These are phyloP conservation scores for Dryadomyces quercus-mongolicae DNA, from an alignment of 2,329 filamentous ascomycete species.

Conservation along the genomic window DNA sequence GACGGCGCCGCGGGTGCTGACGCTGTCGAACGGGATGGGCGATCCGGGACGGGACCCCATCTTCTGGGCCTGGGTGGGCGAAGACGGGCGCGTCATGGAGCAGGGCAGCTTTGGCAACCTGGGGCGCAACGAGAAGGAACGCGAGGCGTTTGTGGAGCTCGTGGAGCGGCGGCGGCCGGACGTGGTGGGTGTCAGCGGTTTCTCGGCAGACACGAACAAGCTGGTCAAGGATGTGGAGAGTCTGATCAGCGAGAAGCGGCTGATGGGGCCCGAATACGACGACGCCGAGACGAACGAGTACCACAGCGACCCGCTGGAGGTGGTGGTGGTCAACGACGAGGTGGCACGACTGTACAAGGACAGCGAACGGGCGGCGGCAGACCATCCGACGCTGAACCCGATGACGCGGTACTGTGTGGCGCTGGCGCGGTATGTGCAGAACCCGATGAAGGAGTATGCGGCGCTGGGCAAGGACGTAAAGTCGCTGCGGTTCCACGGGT, in stretches of 20 bases:
- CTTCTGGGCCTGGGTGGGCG: slow-evolving; percentile 86
- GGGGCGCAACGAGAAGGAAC: slow-evolving; percentile 54
- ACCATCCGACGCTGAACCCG: slow-evolving; percentile 70
- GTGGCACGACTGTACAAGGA: slow-evolving; percentile 94
- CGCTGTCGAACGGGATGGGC: slow-evolving; percentile 76
- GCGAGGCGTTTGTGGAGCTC: slow-evolving; percentile 62
- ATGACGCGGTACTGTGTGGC: slow-evolving; percentile 83
- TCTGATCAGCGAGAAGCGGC: slow-evolving; percentile 63
- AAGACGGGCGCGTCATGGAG: slow-evolving; percentile 80
- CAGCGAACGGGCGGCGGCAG: slow-evolving; percentile 63
- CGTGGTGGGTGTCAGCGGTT: slow-evolving; percentile 81
- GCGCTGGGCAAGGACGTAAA: slow-evolving; percentile 78
- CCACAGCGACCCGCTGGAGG: slow-evolving; percentile 68
- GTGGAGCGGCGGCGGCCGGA: slow-evolving; percentile 74
- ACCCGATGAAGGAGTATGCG: slow-evolving; percentile 92
- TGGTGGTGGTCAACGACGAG: slow-evolving; percentile 90
- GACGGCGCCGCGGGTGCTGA: slow-evolving; percentile 74
- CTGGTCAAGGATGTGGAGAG: slow-evolving; percentile 71
- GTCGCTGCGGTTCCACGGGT: slow-evolving; percentile 78
- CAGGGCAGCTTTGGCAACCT: slow-evolving; percentile 80
- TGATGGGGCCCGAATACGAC: slow-evolving; percentile 72
- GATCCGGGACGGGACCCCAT: slow-evolving; percentile 64
- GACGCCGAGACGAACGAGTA: slow-evolving; percentile 67
- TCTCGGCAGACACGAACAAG: slow-evolving; percentile 73
- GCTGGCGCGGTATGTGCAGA: slow-evolving; percentile 84